Evolutionary conservation across 805 yeast genomes (phyloP).

Genomic region (Tetrapisispora fleetii): DNA sequence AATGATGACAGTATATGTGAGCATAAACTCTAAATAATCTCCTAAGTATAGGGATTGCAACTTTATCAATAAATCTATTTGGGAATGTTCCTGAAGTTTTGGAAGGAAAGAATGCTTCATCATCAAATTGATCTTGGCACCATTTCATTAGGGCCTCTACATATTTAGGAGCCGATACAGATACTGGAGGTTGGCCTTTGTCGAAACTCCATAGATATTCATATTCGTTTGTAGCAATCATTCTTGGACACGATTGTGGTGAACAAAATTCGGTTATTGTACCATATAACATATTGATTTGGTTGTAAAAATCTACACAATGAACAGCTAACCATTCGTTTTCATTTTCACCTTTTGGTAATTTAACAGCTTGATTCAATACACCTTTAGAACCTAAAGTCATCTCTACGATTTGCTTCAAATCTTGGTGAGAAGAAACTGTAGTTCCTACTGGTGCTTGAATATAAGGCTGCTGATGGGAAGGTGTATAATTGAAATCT

Average conservation of each 20-base stretch:
- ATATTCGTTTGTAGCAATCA: slow-evolving; percentile 96
- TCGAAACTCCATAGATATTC: slow-evolving; percentile 96
- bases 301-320: slow-evolving; percentile 95
- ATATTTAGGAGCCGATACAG: slow-evolving; percentile 89
- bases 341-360: slow-evolving; percentile 85
- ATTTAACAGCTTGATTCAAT: slow-evolving; percentile 81
- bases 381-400: slow-evolving; percentile 90
- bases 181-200: slow-evolving; percentile 57
- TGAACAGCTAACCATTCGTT: slow-evolving; percentile 96
- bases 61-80: slow-evolving; percentile 55
- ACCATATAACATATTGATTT: slow-evolving; percentile 92
- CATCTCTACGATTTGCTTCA: slow-evolving; percentile 85
- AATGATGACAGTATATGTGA: slow-evolving; percentile 95
- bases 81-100: slow-evolving; percentile 91
- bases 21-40: slow-evolving; percentile 91
- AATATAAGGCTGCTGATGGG: slow-evolving; percentile 29
- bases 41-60: slow-evolving; percentile 80
- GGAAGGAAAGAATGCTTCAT: slow-evolving; percentile 82
- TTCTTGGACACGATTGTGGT: slow-evolving; percentile 86
- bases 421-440: slow-evolving; percentile 53
- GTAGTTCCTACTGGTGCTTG: slow-evolving; percentile 29
- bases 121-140: slow-evolving; percentile 89
- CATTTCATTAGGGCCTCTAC: slow-evolving; percentile 89
- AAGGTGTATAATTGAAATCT: slow-evolving; percentile 30
- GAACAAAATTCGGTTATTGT: slow-evolving; percentile 95